phyloP scores from a whole-genome alignment of 306 rosid genomes.

The Carpinus fangiana region DNA sequence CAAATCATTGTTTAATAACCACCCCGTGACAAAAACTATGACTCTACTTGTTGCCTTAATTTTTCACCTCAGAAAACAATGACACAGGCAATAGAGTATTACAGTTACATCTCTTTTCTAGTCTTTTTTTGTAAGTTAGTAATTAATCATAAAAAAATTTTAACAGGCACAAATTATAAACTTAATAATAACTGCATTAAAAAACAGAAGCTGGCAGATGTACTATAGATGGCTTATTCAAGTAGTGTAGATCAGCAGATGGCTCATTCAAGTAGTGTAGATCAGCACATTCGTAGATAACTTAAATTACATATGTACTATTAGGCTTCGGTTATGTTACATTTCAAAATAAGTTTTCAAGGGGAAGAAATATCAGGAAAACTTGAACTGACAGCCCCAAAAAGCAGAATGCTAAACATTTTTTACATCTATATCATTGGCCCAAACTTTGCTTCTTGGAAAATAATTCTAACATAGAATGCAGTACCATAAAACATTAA shows the following conservation, averaged over 20 bases:
- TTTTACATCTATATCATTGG: background rate
- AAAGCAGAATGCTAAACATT: background rate
- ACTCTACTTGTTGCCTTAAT: constrained; percentile 5
- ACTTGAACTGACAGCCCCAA: background rate
- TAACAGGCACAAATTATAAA: background rate
- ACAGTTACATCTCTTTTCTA: background rate
- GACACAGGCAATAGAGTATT: background rate
- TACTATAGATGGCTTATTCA: background rate
- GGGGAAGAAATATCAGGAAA: background rate
- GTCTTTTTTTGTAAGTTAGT: background rate
- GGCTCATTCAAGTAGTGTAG: no score
- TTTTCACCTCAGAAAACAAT: constrained; percentile 3
- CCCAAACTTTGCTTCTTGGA: background rate
- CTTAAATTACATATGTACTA: background rate
- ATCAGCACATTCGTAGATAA: background rate
- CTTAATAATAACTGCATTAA: background rate
- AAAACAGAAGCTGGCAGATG: background rate
- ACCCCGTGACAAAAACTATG: constrained; percentile 52
- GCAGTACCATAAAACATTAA: constrained; percentile 6
- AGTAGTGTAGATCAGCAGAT: background rate
- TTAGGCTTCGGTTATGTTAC: background rate
- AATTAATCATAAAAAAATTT: background rate
- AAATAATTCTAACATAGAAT: background rate
- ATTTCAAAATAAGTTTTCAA: background rate
- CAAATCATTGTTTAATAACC: constrained; percentile 91